Evolutionary conservation across 2,329 filamentous ascomycete species (phyloP), one percentile per base, ranked within the genome.

Genomic region (Hymenotorrendiella dingleyae): DNA sequence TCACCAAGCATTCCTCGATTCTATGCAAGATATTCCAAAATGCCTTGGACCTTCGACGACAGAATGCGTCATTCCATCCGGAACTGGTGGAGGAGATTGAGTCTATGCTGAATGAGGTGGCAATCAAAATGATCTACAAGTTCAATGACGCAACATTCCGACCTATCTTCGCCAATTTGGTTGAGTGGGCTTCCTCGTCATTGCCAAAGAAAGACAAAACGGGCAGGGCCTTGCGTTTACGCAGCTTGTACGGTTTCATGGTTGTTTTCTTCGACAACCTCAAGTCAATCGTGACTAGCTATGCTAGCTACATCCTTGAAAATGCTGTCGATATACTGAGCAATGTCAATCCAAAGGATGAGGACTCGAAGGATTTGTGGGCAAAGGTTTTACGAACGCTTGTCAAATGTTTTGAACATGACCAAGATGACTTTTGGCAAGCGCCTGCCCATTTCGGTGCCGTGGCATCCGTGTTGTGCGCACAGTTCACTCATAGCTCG

Each of bases 381-480:
- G 68, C 72, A 29, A 76, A 78, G 14, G 78, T 87, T 2, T 74
- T 97, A 38, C 69, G 72, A 40, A 85, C 88, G 16, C 72, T 97
- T 34, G 70, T 74, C 21, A 82, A 80, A 54, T 84, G 80, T 54
- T 95, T 97, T 59, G 76, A 84, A 64, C 80, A 95, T 62, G 93
- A 97, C 60, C 86, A 94, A 65, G 89, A 94, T 62, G 85, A 89
- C 64, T 97, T 95, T 70, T 97, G 90, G 90, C 89, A 95, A 71
- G 80, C 86, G 0, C 91, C 93, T 0, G 76, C 85, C 1, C 90
- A 96, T 67, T 95, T 96, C 59, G 72, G 73, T 44, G 77, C 77
- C 21, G 80, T 96, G 28, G 78, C 80, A 11, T 70, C 73, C 0
- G 78, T 84, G 3, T 71, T 97, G 22, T 73, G 87, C 48, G 68